Evolutionary conservation across 306 rosid genomes (phyloP).

Genomic region (Clitoria ternatea): DNA sequence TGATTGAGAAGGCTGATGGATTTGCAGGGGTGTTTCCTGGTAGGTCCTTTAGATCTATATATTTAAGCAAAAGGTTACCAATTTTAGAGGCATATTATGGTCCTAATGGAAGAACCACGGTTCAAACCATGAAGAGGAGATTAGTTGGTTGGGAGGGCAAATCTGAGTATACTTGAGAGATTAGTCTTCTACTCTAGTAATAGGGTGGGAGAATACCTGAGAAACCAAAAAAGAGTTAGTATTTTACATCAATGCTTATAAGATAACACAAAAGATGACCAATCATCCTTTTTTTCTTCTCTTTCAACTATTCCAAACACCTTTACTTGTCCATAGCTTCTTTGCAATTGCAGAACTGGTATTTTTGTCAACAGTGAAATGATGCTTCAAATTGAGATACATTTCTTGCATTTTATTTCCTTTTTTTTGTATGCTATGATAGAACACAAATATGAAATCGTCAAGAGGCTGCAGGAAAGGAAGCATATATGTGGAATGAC

Average conservation of each 20-base stretch:
- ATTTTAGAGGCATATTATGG: too few species aligned
- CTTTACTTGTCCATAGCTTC: not conserved
- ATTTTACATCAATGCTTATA: not conserved
- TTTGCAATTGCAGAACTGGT: not conserved
- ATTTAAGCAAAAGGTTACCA: too few species aligned
- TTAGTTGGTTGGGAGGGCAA: too few species aligned
- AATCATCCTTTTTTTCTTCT: not conserved
- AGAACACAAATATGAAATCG: conserved; percentile 97
- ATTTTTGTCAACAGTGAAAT: not conserved
- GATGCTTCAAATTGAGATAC: not conserved
- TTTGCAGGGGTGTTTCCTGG: conserved; percentile 99
- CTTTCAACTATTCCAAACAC: conserved; percentile 5
- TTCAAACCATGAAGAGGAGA: too few species aligned
- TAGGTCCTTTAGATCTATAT: conserved; percentile 17
- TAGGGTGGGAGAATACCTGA: too few species aligned
- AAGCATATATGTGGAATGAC: conserved; percentile 99
- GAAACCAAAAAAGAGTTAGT: too few species aligned
- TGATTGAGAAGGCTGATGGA: conserved; percentile 97
- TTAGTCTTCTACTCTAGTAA: too few species aligned
- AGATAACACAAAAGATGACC: not conserved
- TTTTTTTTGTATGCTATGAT: conserved; percentile 19
- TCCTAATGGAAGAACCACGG: too few species aligned
- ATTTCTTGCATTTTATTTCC: not conserved
- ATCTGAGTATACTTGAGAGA: too few species aligned
- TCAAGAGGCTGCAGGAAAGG: conserved; percentile 80